Evolutionary conservation across 169 alveolate genomes (phyloP).

Genomic region (Miamiensis avidus): DNA sequence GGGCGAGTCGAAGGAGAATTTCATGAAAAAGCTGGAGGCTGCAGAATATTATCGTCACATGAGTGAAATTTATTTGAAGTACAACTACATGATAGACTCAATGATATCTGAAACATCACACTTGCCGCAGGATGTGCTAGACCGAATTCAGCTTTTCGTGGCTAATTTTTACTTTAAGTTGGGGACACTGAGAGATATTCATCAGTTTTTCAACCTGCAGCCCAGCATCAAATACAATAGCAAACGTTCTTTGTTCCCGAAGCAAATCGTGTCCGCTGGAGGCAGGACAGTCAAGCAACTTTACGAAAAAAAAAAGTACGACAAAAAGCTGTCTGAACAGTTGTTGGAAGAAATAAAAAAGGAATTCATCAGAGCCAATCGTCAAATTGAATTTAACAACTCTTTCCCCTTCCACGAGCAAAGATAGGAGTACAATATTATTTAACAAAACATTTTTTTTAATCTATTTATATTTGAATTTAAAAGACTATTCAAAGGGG

Average conservation of each 20-base stretch:
- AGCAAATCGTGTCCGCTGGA: not conserved
- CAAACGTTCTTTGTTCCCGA: slow-evolving; percentile 51
- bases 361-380: slow-evolving; percentile 50
- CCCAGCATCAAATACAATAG: slow-evolving; percentile 44
- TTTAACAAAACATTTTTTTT: too few species aligned
- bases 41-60: slow-evolving; percentile 56
- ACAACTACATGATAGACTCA: slow-evolving; percentile 60
- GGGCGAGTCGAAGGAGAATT: slow-evolving; percentile 50
- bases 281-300: slow-evolving; percentile 30
- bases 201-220: slow-evolving; percentile 36
- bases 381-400: slow-evolving; percentile 46
- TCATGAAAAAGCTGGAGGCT: slow-evolving; percentile 46
- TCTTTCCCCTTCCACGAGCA: slow-evolving; percentile 60
- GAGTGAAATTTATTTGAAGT: slow-evolving; percentile 59
- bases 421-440: slow-evolving; percentile 18
- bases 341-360: slow-evolving; percentile 51
- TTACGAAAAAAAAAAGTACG: slow-evolving; percentile 34
- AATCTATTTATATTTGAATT: too few species aligned
- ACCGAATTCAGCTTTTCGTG: slow-evolving; percentile 25
- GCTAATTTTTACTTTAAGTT: slow-evolving; percentile 32
- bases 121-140: not conserved
- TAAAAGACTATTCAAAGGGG: slow-evolving; percentile 24
- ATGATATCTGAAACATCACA: slow-evolving; percentile 25
- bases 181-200: slow-evolving; percentile 48
- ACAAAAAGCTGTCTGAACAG: slow-evolving; percentile 3